Conservation (phyloP, 2,329 filamentous ascomycete genomes). For the Aspergillus pseudoglaucus region DNA sequence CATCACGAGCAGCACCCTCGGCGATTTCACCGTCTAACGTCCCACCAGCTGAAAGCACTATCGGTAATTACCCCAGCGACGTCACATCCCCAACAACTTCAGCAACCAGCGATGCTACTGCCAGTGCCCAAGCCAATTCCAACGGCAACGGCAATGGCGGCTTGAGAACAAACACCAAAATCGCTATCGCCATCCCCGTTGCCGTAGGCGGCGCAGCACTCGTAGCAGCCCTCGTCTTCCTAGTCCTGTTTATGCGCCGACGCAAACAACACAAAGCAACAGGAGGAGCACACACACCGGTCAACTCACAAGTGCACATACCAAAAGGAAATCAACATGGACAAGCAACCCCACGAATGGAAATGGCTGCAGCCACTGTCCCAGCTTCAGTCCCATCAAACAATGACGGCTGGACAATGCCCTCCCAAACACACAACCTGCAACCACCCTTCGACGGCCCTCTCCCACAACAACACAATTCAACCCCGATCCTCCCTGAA, state of each 20-base stretch:
- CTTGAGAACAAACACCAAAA: slow-evolving; percentile 16
- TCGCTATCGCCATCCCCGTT: slow-evolving; percentile 30
- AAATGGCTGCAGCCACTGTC: neutral
- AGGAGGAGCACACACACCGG: neutral
- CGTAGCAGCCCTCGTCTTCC: slow-evolving; percentile 8
- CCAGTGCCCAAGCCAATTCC: neutral
- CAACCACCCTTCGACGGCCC: too few species aligned
- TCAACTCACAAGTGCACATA: neutral
- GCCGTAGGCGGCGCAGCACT: slow-evolving; percentile 19
- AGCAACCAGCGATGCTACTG: neutral
- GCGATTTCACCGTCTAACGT: too few species aligned
- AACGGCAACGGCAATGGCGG: neutral
- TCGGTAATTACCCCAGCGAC: neutral
- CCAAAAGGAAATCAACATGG: neutral
- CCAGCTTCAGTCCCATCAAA: too few species aligned
- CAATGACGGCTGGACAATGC: too few species aligned
- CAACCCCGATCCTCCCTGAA: too few species aligned
- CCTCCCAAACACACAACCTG: too few species aligned
- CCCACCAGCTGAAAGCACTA: too few species aligned
- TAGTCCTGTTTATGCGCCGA: slow-evolving; percentile 21
- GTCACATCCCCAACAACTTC: neutral
- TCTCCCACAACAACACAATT: too few species aligned
- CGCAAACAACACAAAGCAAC: slow-evolving; percentile 11
- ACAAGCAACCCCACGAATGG: neutral
- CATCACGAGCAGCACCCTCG: too few species aligned